Evolutionary conservation across 1,284 basidiomycete species (phyloP).

Genomic region (Thelephora terrestris): DNA sequence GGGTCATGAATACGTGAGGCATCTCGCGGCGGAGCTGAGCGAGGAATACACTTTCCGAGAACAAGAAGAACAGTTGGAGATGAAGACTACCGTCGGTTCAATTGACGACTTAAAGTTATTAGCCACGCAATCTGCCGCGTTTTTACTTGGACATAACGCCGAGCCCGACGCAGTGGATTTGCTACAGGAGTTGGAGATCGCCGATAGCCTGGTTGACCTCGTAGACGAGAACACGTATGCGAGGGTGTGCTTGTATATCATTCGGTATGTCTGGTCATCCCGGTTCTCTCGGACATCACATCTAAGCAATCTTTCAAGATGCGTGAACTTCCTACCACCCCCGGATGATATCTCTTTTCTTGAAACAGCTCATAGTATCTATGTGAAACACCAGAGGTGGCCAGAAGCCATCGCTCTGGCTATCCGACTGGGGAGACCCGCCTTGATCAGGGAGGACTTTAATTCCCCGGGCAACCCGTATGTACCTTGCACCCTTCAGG

Average conservation of each 20-base stretch:
- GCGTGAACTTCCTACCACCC: constrained; percentile 85
- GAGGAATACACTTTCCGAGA: constrained; percentile 75
- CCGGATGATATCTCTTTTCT: constrained; percentile 93
- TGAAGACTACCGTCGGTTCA: constrained; percentile 35
- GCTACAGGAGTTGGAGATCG: constrained; percentile 89
- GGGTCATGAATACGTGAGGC: constrained; percentile 99
- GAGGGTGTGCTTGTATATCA: constrained; percentile 97
- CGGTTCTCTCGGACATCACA: neutral
- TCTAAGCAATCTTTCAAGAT: constrained; percentile 35
- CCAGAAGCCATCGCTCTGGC: constrained; percentile 88
- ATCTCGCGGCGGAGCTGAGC: constrained; percentile 93
- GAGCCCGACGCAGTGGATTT: constrained; percentile 98
- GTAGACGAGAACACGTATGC: constrained; percentile 86
- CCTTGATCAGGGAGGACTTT: constrained; percentile 80
- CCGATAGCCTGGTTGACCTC: constrained; percentile 65
- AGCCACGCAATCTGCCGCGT: constrained; percentile 82
- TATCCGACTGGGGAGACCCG: constrained; percentile 77
- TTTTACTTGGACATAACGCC: constrained; percentile 91
- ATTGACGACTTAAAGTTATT: constrained; percentile 70
- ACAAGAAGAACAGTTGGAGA: constrained; percentile 33
- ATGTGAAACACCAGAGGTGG: constrained; percentile 81
- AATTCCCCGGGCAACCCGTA: constrained; percentile 79
- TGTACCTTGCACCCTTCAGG: constrained; percentile 20
- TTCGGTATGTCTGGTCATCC: constrained; percentile 49
- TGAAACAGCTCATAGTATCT: constrained; percentile 83